Evolutionary conservation across 140 eudicot species (phyloP), one percentile per base, ranked within the genome.

Genomic region (Cichorium intybus): DNA sequence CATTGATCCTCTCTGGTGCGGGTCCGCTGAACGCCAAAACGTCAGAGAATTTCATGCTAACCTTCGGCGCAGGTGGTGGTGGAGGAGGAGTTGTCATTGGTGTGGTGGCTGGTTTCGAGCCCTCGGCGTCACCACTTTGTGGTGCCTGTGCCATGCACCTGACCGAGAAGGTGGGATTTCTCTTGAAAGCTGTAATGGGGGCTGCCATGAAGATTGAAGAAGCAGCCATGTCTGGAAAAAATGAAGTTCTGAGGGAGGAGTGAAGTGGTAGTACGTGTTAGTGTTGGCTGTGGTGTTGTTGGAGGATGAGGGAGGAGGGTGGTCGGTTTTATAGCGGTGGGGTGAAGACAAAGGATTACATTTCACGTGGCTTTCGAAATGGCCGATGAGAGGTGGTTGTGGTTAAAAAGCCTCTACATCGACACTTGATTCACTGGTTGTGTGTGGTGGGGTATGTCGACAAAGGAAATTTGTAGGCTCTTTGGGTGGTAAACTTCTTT

Each of bases 1-100:
- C 97, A 71, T 85, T 89, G 75, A 89, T 89, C 61, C 95, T 78
- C 56, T 89, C 97, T 3, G 91, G 97, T 18, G 79, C 95, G 0
- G 97, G 95, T 15, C 97, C 97, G 20, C 87, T 71, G 80, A 89
- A 89, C 12, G 95, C 88, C 9, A 89, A 41, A 10, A 89, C 66
- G 64, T 89, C 95, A 0, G 54, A 41, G 31, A 89, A 85, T 0
- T 76, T 77, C 0, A 88, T 89, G 56, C 88, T 89, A 1, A 70
- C 80, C 81, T 88, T 66, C 10, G 75, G 70, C 4, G 74, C 24
- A 10, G 24, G 34, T 17, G 66, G 85, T 67, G 82, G 69, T 0
- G 85, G 77, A 3, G 87, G 73, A 1, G 82, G 69, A 27, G 56
- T 51, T 16, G 85, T 45, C 15, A 57, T 6, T 35, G 73, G 53